Base-by-base conservation (phyloP, 1,284 basidiomycete species). In the Trichosporon inkin region DNA sequence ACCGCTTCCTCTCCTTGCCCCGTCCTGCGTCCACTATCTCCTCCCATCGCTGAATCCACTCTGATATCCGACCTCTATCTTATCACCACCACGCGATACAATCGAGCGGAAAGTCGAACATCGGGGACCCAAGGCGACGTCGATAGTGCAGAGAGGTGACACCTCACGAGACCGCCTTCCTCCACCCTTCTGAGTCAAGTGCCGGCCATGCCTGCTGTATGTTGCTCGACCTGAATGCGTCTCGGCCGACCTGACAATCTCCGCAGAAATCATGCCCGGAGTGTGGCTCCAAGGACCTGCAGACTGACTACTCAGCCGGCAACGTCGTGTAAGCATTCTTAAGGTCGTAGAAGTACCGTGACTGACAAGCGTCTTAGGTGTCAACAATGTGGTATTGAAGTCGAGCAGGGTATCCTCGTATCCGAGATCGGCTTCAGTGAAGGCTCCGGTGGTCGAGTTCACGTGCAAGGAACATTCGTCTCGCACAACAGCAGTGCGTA, bases 401-500 rank as follows among this genome's bases (percentile, higher is more conserved):
- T 96, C 13, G 93, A 97, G 76, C 91, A 97, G 79, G 94, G 92
- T 71, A 87, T 89, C 8, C 95, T 99, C 65, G 92, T 98, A 14
- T 90, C 88, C 67, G 86, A 97, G 74, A 86, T 99, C 62, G 88
- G 88, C 0, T 99, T 99, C 71, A 92, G 92, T 22, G 96, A 99
- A 80, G 91, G 90, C 10, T 85, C 89, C 7, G 85, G 85, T 49
- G 96, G 96, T 34, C 92, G 92, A 11, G 92, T 95, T 0, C 90
- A 96, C 80, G 93, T 97, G 0, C 90, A 95, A 73, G 96, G 96
- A 17, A 88, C 90, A 14, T 96, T 91, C 72, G 90, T 99, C n/a
- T 89, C 86, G 0, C 88, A 91, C 68, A 89, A 91, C 61, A 87
- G 92, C 58, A 94, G 94, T 97, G 71, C 76, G 90, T 85, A 16